Evolutionary conservation across 768 basidiomycete genomes (phyloP), one percentile per base, ranked within the genome.

Genomic region (Mycena crocata): DNA sequence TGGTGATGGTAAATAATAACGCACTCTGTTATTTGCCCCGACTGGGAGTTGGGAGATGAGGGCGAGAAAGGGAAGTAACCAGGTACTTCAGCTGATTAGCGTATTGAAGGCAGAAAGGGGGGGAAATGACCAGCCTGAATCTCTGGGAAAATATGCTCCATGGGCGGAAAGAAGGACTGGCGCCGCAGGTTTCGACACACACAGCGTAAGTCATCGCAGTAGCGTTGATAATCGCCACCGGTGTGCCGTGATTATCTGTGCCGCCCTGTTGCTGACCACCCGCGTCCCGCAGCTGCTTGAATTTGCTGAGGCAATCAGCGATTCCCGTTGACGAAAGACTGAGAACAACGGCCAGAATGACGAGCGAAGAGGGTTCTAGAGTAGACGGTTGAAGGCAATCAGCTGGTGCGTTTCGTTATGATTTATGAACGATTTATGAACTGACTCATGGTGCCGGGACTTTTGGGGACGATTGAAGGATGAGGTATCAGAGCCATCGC

Each of bases 11-110:
- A 17, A n/a, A 42, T 13, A 42, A 19, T 42, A 19, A 5, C 44
- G 5, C 28, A 66, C 55, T n/a, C 42, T 35, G 39, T 37, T 55
- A 28, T 46, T 54, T 21, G 50, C 57, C 4, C 58, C 58, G 23
- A 66, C 60, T 6, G 65, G 65, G n/a, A 66, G 58, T 26, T 66
- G 65, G 17, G 39, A 54, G 13, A 61, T 44, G 3, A 66, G 50
- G 10, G 65, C 65, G 10, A 66, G 65, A n/a, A 55, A 60, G 0
- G 65, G 59, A 5, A 64, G 56, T 2, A 64, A 39, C 59, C 65
- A 66, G 7, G 65, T 45, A 26, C 57, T 66, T 19, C 3, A 31
- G n/a, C 46, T 35, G 5, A 35, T 59, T 23, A 46, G 44, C 15
- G 2, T 5, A n/a, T 9, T 31, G 5, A 12, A 26, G 5, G 26